Evolutionary conservation across 352 stramenopile species (phyloP).

Genomic region (Phytophthora capsici): DNA sequence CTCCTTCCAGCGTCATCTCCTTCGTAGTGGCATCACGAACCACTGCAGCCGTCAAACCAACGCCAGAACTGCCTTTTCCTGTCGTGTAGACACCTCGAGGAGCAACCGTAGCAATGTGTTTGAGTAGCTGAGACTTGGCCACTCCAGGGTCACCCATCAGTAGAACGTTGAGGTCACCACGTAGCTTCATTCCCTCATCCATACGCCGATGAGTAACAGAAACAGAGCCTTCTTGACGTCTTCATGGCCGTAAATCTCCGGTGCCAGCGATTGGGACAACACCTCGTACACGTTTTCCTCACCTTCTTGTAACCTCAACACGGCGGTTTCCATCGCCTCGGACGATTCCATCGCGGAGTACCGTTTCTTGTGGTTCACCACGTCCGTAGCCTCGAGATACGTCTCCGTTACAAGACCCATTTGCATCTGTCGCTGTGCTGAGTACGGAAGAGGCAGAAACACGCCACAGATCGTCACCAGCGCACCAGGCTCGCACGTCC

Average conservation of each 20-base stretch:
- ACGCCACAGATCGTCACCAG: slow-evolving; percentile 97
- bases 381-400: slow-evolving; percentile 96
- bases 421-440: slow-evolving; percentile 94
- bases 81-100: slow-evolving; percentile 99
- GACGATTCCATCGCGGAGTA: slow-evolving; percentile 94
- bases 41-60: slow-evolving; percentile 98
- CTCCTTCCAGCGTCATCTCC: slow-evolving; percentile 93
- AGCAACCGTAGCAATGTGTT: slow-evolving; percentile 97
- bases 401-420: slow-evolving; percentile 98
- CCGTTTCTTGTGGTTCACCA: slow-evolving; percentile 97
- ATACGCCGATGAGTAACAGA: slow-evolving; percentile 96
- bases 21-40: slow-evolving; percentile 95
- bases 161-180: slow-evolving; percentile 99
- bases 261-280: slow-evolving; percentile 96
- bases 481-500: slow-evolving; percentile 95
- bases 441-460: slow-evolving; percentile 94
- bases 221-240: slow-evolving; percentile 99
- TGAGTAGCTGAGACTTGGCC: slow-evolving; percentile 99
- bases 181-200: slow-evolving; percentile 96
- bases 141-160: slow-evolving; percentile 99
- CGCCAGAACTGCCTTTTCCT: slow-evolving; percentile 98
- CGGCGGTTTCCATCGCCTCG: slow-evolving; percentile 83
- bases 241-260: slow-evolving; percentile 99
- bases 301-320: slow-evolving; percentile 74
- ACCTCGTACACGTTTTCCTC: slow-evolving; percentile 90